Percentiles rank a stretch among this genome's conserved stretches.
These are phyloP conservation scores for Backusella macrospora DNA, from an alignment of 192 early-diverging fungal genomes.

Conservation along the genomic window DNA sequence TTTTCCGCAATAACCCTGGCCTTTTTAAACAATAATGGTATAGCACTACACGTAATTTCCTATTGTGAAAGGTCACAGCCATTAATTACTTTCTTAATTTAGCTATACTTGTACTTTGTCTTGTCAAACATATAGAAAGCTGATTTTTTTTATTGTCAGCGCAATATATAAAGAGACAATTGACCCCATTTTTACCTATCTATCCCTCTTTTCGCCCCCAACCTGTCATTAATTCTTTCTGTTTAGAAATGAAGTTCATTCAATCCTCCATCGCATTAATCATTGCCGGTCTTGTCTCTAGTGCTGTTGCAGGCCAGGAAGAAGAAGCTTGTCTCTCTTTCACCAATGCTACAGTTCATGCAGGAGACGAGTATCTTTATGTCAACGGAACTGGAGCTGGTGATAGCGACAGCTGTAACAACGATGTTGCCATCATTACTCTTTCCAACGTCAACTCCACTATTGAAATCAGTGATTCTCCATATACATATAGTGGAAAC, in stretches of 20 bases:
- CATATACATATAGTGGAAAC: not conserved
- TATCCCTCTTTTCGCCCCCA: not conserved
- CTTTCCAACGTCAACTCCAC: not conserved
- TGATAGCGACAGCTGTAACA: not conserved
- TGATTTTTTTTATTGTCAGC: not conserved
- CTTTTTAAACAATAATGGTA: not conserved
- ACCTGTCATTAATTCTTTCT: constrained; percentile 1
- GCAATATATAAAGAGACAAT: constrained; percentile 10
- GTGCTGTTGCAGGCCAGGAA: not conserved
- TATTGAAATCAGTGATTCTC: not conserved
- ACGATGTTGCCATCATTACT: not conserved
- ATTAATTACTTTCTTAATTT: constrained; percentile 13
- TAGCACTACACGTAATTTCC: not conserved
- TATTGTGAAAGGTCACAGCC: not conserved
- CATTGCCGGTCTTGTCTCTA: not conserved
- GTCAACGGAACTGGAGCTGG: constrained; percentile 1
- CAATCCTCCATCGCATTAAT: constrained; percentile 5
- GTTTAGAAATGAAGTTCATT: constrained; percentile 6
- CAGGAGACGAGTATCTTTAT: not conserved
- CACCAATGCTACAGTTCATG: not conserved
- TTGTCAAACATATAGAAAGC: constrained; percentile 6
- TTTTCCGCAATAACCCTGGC: not conserved
- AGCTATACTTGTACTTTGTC: not conserved
- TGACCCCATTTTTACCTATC: not conserved
- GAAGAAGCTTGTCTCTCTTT: constrained; percentile 8